Percentiles rank a stretch among this genome's conserved stretches.
Evolutionary conservation across 2,329 filamentous ascomycete genomes (phyloP).

Genomic region (Cercospora sesami): DNA sequence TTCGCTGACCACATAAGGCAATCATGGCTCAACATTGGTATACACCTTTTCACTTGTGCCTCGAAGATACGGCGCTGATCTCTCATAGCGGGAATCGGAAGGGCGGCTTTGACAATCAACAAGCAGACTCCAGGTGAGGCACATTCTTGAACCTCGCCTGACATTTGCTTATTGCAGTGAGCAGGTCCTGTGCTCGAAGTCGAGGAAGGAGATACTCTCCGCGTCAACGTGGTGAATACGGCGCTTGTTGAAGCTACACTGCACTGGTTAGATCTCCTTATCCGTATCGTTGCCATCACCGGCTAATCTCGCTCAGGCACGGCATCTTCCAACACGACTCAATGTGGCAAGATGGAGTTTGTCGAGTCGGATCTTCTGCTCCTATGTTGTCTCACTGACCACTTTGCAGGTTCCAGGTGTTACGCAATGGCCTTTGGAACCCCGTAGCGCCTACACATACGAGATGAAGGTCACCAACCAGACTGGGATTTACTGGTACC

Average conservation of each 20-base stretch:
- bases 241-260: constrained; percentile 32
- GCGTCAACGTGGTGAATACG: constrained; percentile 45
- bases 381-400: background rate
- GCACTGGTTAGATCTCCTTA: constrained; percentile 13
- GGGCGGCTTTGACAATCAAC: constrained; percentile 36
- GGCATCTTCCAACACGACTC: constrained; percentile 7
- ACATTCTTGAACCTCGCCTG: too few relatives aligned
- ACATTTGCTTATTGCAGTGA: too few relatives aligned
- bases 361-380: background rate
- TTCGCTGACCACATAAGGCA: background rate
- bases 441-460: constrained; percentile 24
- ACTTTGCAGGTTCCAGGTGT: constrained; percentile 23
- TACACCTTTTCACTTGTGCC: background rate
- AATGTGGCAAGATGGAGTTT: constrained; percentile 12
- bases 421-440: constrained; percentile 26
- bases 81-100: constrained; percentile 18
- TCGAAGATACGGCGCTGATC: background rate
- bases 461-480: constrained; percentile 25
- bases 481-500: constrained; percentile 25
- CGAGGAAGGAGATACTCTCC: constrained; percentile 47
- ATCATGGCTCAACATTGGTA: constrained; percentile 20
- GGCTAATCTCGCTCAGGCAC: background rate
- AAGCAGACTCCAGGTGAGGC: constrained; percentile 44
- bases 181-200: constrained; percentile 46
- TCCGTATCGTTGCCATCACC: background rate